These are phyloP conservation scores for Sarcomyxa edulis DNA, from an alignment of 768 basidiomycete genomes.

Conservation along the genomic window DNA sequence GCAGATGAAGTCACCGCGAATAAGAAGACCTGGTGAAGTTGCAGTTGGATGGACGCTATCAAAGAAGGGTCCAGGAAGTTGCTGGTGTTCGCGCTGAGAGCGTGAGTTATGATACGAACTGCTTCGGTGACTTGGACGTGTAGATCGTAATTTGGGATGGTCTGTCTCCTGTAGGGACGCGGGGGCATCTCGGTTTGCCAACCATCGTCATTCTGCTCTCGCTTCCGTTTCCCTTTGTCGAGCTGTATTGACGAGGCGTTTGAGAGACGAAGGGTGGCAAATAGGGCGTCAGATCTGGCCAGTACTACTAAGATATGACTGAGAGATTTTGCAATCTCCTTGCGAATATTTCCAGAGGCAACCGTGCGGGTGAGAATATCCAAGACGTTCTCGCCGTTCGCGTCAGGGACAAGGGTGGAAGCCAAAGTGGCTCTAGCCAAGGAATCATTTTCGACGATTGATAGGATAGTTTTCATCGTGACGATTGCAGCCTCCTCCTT, in stretches of 20 bases:
- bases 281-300: conserved; percentile 61
- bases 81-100: conserved; percentile 35
- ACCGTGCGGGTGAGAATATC: conserved; percentile 49
- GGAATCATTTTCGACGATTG: conserved; percentile 50
- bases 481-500: conserved; percentile 56
- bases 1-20: conserved; percentile 72
- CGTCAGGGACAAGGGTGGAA: conserved; percentile 43
- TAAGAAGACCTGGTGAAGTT: conserved; percentile 72
- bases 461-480: conserved; percentile 62
- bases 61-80: conserved; percentile 49
- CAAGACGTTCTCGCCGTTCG: conserved; percentile 45
- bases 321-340: conserved; percentile 48
- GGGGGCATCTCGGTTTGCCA: conserved; percentile 23
- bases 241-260: conserved; percentile 57
- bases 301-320: conserved; percentile 60
- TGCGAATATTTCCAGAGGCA: conserved; percentile 41
- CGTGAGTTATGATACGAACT: conserved; percentile 47
- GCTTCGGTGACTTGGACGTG: conserved; percentile 57
- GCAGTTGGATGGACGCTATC: conserved; percentile 66
- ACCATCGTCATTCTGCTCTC: conserved; percentile 46
- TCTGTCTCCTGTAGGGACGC: conserved; percentile 39
- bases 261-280: conserved; percentile 59
- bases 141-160: conserved; percentile 39
- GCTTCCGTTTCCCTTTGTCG: conserved; percentile 73
- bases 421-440: conserved; percentile 51